Conservation (phyloP, 352 stramenopile genomes). For the Phytophthora palmivora region DNA sequence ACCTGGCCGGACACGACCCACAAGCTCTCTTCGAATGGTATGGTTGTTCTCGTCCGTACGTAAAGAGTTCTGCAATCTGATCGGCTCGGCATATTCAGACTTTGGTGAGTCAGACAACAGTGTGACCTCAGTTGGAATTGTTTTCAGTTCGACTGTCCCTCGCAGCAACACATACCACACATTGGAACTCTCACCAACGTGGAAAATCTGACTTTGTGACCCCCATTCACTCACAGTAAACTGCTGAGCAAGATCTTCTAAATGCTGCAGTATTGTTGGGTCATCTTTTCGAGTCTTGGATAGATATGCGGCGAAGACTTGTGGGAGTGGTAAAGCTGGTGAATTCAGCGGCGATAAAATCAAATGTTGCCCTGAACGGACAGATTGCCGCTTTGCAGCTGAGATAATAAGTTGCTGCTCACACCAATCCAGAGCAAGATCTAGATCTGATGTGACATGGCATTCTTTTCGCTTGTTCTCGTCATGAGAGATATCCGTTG, state of each 20-base stretch:
- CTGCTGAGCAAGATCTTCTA: constrained; percentile 43
- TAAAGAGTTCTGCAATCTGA: constrained; percentile 2
- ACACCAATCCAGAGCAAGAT: constrained; percentile 69
- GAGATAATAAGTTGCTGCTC: constrained; percentile 66
- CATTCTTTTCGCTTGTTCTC: constrained; percentile 20
- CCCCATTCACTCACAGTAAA: constrained; percentile 51
- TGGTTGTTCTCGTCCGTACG: not conserved
- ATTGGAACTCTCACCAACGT: constrained; percentile 46
- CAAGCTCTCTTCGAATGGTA: constrained; percentile 39
- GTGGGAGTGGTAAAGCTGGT: constrained; percentile 41
- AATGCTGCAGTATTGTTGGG: constrained; percentile 10
- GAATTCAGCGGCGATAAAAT: constrained; percentile 30
- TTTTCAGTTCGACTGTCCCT: constrained; percentile 58
- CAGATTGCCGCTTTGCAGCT: constrained; percentile 45
- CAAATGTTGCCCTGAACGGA: constrained; percentile 41
- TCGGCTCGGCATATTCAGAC: constrained; percentile 13
- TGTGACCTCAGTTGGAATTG: constrained; percentile 22
- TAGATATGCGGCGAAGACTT: constrained; percentile 60
- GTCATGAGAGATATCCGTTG: constrained; percentile 2
- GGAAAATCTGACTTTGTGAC: constrained; percentile 44
- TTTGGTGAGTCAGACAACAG: constrained; percentile 29
- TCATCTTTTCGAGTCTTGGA: constrained; percentile 23
- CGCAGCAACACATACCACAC: constrained; percentile 59
- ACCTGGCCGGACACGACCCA: constrained; percentile 57
- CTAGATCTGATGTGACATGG: constrained; percentile 55